Evolutionary conservation across 1,284 basidiomycete genomes (phyloP), one percentile per base, ranked within the genome.

Genomic region (Leucoagaricus sp.): DNA sequence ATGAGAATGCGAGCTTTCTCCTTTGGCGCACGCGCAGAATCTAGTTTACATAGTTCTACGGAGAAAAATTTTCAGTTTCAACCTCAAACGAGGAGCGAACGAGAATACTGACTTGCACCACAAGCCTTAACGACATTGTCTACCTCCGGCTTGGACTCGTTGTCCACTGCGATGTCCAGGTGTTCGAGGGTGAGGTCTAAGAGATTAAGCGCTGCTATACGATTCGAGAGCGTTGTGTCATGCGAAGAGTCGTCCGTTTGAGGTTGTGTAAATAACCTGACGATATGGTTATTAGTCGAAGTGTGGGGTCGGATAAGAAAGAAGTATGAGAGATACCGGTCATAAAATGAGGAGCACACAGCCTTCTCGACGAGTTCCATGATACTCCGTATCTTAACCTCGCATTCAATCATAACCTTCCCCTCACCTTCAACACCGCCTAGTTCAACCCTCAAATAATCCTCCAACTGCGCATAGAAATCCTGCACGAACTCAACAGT

Each of bases 131-230:
- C 81, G 7, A 97, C 82, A 3, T 74, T 71, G 40, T 87, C 78
- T 1, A 96, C 72, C 10, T 85, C 86, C 19, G 21, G 5, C 4
- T 77, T 68, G 0, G 80, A 78, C 0, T 76, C 73, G 10, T 78
- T 71, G n/a, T 79, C 80, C 29, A 87, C 72, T 67, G 91, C 74
- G 4, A 98, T 81, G 4, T 95, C 96, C 0, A 98, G 82, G 70
- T 97, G 94, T 40, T 89, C 87, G 17, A 98, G 76, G 1, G 85
- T 82, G 0, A 98, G 75, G 66, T 97, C 95, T 0, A 97, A 77
- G 77, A 94, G 84, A 64, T 96, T 95, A 42, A 98, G 78, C 0
- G 94, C 95, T 9, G 93, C 92, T 21, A 98, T 88, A 3, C 94
- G 85, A 63, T 87, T 93, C 0, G 93, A 85, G 3, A 98, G 75